Percentiles rank a stretch among this genome's conserved stretches.
Evolutionary conservation across 2,329 filamentous ascomycete species (phyloP).

Genomic region (Trichoderma sp.): DNA sequence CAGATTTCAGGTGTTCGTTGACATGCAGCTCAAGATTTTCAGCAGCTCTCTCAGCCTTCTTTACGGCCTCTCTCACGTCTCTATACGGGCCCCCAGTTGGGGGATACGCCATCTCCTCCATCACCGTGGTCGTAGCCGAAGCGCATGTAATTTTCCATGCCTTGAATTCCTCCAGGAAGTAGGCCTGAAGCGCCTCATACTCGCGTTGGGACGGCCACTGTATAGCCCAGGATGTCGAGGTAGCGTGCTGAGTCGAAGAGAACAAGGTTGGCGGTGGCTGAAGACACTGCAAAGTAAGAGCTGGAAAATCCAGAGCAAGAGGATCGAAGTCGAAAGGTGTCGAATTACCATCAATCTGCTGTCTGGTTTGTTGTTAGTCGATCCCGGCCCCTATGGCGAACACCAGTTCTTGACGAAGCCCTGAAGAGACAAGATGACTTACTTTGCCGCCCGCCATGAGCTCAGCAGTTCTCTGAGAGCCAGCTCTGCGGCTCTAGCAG

Average conservation of each 20-base stretch:
- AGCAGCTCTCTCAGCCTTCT: conserved; percentile 50
- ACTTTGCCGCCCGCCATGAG: conserved; percentile 82
- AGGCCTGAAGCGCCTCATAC: conserved; percentile 66
- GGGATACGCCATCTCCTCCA: conserved; percentile 53
- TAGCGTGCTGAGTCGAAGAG: conserved; percentile 75
- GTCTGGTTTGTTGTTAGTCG: conserved; percentile 38
- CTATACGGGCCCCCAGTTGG: conserved; percentile 39
- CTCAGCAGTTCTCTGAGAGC: conserved; percentile 79
- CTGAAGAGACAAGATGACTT: conserved; percentile 34
- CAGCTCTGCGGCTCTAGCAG: conserved; percentile 78
- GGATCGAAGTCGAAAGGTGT: conserved; percentile 78
- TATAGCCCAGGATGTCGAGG: conserved; percentile 77
- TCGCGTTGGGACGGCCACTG: conserved; percentile 71
- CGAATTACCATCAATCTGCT: conserved; percentile 54
- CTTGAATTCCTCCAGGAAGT: conserved; percentile 65
- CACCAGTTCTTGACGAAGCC: neutral
- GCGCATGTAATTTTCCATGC: conserved; percentile 59
- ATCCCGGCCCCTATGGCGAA: neutral
- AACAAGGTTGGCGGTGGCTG: conserved; percentile 79
- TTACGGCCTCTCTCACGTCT: conserved; percentile 47
- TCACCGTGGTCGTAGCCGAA: conserved; percentile 47
- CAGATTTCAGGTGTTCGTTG: conserved; percentile 70
- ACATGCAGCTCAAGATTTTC: conserved; percentile 67
- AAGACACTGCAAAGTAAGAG: conserved; percentile 77
- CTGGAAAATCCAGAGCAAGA: conserved; percentile 79